These are phyloP conservation scores for Apium graveolens DNA, from an alignment of 129 eudicot species.

Conservation along the genomic window DNA sequence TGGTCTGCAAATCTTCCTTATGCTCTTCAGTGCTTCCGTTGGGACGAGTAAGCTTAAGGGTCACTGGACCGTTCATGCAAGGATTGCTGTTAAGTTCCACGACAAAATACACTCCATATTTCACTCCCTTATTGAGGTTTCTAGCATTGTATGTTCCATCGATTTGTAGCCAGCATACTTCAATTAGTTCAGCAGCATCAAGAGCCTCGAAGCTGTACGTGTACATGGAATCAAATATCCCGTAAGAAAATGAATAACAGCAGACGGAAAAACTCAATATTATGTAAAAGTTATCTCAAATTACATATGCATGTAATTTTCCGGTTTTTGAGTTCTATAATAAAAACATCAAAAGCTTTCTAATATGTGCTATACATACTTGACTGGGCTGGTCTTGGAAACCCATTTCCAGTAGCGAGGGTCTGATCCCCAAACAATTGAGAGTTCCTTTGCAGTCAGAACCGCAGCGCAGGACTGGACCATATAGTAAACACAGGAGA, in stretches of 20 bases:
- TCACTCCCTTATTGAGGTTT: neutral
- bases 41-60: neutral
- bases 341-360: neutral
- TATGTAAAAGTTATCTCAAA: too few relatives aligned
- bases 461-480: neutral
- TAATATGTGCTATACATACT: neutral
- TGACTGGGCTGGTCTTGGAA: neutral
- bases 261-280: too few relatives aligned
- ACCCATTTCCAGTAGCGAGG: constrained; percentile 1
- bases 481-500: neutral
- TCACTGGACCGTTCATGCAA: neutral
- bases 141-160: neutral
- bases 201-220: neutral
- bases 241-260: too few relatives aligned
- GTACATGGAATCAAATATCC: neutral
- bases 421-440: constrained; percentile 9
- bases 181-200: neutral
- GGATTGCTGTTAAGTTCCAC: neutral
- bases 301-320: too few relatives aligned
- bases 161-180: neutral
- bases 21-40: neutral
- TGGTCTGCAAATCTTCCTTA: neutral
- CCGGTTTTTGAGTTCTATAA: too few relatives aligned
- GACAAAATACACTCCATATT: neutral
- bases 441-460: constrained; percentile 7